These are phyloP conservation scores for Cystobasidium pallidum DNA, from an alignment of 1,284 basidiomycete genomes.

Conservation along the genomic window DNA sequence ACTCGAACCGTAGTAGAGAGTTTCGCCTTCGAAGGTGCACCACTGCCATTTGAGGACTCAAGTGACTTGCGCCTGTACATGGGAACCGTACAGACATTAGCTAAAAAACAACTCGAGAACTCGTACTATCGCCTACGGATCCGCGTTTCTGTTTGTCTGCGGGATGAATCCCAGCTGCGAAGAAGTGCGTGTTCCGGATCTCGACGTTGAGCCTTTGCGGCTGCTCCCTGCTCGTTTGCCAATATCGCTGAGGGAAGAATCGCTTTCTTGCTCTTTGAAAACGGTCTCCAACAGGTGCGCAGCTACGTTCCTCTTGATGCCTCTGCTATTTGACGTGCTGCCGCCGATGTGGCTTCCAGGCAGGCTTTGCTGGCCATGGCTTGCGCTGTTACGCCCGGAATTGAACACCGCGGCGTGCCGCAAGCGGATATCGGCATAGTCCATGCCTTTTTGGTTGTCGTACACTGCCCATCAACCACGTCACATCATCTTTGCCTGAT, in stretches of 20 bases:
- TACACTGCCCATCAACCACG: background rate
- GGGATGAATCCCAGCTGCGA: background rate
- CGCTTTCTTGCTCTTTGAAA: background rate
- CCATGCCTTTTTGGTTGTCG: background rate
- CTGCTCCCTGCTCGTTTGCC: background rate
- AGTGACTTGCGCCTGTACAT: background rate
- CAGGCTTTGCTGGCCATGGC: constrained; percentile 8
- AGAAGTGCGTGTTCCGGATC: background rate
- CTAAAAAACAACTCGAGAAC: no score
- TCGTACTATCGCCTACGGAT: background rate
- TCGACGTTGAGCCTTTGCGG: background rate
- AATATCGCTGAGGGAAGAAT: background rate
- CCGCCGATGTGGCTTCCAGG: background rate
- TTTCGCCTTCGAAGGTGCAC: background rate
- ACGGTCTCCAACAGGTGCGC: background rate
- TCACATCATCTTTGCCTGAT: background rate
- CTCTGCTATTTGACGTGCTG: background rate
- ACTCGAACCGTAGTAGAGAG: background rate
- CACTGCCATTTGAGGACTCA: background rate
- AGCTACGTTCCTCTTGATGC: background rate
- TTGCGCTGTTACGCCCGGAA: background rate
- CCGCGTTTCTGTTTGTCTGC: background rate
- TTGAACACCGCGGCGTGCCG: background rate
- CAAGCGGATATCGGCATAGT: background rate
- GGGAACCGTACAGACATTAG: background rate